Evolutionary conservation across 805 yeast genomes (phyloP), one percentile per base, ranked within the genome.

Genomic region (Pichia insulana): DNA sequence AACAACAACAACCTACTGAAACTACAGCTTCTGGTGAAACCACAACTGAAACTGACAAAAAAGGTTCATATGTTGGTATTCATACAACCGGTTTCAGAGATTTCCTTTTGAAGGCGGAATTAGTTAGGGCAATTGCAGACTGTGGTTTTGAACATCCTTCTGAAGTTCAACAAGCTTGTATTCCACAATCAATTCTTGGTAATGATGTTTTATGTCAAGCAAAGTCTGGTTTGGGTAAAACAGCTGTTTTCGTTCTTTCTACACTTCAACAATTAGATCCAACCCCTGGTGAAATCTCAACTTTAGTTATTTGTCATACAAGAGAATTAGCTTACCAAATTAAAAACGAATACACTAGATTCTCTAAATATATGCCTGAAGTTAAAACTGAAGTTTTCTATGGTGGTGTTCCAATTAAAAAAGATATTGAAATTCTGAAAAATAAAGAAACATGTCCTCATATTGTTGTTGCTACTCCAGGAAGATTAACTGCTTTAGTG

Each of bases 71-170:
- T 58, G 97, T 89, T 47, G 97, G 97, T 61, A 85, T 88, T 57
- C 97, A 92, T 68, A 90, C 97, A 51, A 90, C 97, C 51, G 97
- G 97, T 64, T 90, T 92, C 80, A 86, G 94, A 69, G 98, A 92
- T 70, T 90, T 90, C 69, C 71, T 92, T 60, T 76, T 90, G 67
- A 92, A 92, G 71, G 97, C 97, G 27, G 98, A 92, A 71, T 76
- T 90, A 55, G 75, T 90, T 59, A 83, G 98, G 70, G 98, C 98
- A 51, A 90, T 90, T 62, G 94, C 89, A 54, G 98, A 90, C 69
- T 88, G 97, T 74, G 98, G 98, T 74, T 90, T 90, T 64, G 98
- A 90, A 73, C 98, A 90, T 72, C 98, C 98, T 52, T 87, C 96
- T 52, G 98, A 90, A 82, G 98, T 90, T 53, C 98, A 90, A 72